phyloP scores from a whole-genome alignment of 192 early-diverging fungal species.

The Physocladia obscura region DNA sequence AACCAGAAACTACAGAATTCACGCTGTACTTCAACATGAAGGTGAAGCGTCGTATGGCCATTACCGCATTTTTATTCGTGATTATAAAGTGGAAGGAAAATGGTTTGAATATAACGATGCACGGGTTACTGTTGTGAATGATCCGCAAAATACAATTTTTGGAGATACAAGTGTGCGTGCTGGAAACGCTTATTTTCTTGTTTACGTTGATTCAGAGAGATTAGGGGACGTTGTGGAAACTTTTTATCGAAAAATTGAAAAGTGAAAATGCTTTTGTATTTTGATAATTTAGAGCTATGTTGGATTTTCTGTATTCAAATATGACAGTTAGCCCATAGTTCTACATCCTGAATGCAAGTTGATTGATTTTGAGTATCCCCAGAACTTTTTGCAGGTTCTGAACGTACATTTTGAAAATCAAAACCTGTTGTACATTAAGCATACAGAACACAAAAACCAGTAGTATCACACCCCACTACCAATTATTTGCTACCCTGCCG shows the following conservation, averaged over 20 bases:
- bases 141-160: not conserved
- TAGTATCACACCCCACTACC: no score
- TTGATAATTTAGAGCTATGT: no score
- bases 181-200: conserved; percentile 23
- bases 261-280: no score
- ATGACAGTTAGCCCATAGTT: no score
- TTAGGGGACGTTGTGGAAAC: not conserved
- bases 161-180: not conserved
- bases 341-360: no score
- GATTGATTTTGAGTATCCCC: no score
- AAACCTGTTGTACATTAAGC: no score
- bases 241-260: not conserved
- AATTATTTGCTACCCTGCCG: no score
- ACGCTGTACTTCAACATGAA: conserved; percentile 28
- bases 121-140: not conserved
- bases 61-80: conserved; percentile 20
- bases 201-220: conserved; percentile 17
- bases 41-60: conserved; percentile 27
- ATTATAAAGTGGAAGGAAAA: not conserved
- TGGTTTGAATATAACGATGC: conserved; percentile 28
- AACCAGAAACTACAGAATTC: conserved; percentile 18
- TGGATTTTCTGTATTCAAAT: no score
- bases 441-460: no score
- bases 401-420: no score
- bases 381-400: no score